Base-by-base conservation (phyloP, 768 basidiomycete species). In the Mycena chlorophos region DNA sequence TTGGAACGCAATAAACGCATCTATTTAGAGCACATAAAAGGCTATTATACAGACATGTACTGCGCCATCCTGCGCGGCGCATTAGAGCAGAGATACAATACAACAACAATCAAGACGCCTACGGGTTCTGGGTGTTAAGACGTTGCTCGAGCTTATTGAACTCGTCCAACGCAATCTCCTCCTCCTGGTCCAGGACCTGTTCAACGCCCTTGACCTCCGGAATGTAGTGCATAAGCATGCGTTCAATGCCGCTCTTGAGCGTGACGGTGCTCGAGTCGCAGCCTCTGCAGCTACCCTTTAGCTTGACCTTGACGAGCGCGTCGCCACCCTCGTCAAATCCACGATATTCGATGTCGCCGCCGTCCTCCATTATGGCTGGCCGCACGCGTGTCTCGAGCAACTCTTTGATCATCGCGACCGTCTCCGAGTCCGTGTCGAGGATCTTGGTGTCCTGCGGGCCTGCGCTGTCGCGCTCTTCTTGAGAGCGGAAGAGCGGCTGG, bases 211-310 rank as follows among this genome's bases (percentile, higher is more conserved):
- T 90, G 34, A 96, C 94, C 72, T 96, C 91, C 2, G 96, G 96
- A 51, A 99, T 93, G 67, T 98, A 98, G 73, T 98, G 96, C 93
- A 93, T 94, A 65, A 99, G 75, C 97, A 99, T 98, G 60, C 97
- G 80, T 74, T 99, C 97, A 51, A 99, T 98, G 8, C 97, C 97
- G 58, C 84, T 86, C 80, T 98, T 99, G 54, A 99, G 75, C 16
- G 97, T 99, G 29, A 98, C 95, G 5, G 91, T 86, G 68, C 92
- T 95, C 28, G 91, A 94, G 60, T 86, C 86, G 69, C 97, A 98
- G 14, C 97, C 97, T 69, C 97, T 78, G 72, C 97, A 99, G 67
- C 94, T 96, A 26, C 97, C 97, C 78, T 98, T 98, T 57, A 99
- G 78, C 71, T 89, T 96, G 27, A 99, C 79, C 68, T 82, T 83